phyloP scores from a whole-genome alignment of 257 asterid species.

The Solanum habrochaites region DNA sequence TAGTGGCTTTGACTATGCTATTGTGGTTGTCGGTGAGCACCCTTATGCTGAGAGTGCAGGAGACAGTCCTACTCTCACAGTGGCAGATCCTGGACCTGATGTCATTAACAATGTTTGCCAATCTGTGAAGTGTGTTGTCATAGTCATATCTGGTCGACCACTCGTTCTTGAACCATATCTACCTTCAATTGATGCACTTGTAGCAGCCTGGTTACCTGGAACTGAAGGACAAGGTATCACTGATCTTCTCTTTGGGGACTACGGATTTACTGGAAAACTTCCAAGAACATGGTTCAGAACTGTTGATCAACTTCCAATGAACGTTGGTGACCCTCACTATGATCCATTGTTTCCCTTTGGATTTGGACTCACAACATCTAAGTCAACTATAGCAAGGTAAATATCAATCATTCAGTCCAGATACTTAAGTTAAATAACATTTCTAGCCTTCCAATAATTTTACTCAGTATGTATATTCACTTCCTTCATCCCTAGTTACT shows the following conservation, averaged over 20 bases:
- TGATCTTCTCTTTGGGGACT: slow-evolving; percentile 77
- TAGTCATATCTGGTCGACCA: slow-evolving; percentile 68
- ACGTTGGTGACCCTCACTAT: slow-evolving; percentile 56
- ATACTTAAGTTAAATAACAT: not conserved
- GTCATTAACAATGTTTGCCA: slow-evolving; percentile 55
- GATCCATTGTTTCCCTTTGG: slow-evolving; percentile 74
- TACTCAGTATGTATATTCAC: not conserved
- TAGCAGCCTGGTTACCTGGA: slow-evolving; percentile 91
- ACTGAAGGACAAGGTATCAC: slow-evolving; percentile 82
- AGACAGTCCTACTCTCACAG: slow-evolving; percentile 56
- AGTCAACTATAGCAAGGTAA: slow-evolving; percentile 40
- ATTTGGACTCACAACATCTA: slow-evolving; percentile 45
- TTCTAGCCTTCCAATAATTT: not conserved
- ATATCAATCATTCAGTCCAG: not conserved
- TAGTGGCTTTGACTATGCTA: slow-evolving; percentile 49
- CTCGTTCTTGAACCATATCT: slow-evolving; percentile 54
- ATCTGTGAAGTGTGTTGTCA: slow-evolving; percentile 46
- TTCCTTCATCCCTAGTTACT: not conserved
- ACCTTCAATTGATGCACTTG: slow-evolving; percentile 48
- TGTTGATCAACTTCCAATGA: slow-evolving; percentile 77
- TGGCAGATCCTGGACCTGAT: slow-evolving; percentile 61
- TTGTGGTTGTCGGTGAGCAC: slow-evolving; percentile 68
- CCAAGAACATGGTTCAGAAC: slow-evolving; percentile 70
- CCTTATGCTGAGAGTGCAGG: slow-evolving; percentile 75
- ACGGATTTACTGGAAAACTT: slow-evolving; percentile 52